These are phyloP conservation scores for Phytophthora agathidicida DNA, from an alignment of 352 stramenopile species.

Conservation along the genomic window DNA sequence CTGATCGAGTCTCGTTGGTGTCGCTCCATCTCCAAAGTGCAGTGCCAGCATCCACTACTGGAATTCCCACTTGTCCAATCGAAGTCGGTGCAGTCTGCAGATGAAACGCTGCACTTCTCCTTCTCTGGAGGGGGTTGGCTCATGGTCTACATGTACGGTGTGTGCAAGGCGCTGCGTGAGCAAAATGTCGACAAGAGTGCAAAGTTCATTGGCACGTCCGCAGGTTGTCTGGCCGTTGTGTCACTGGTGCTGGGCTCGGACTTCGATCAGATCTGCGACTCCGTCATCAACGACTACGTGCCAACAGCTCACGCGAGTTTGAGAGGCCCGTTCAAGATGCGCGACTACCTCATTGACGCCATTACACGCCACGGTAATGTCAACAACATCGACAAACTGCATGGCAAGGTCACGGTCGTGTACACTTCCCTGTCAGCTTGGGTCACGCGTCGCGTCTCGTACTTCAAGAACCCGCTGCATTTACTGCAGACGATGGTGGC, in stretches of 20 bases:
- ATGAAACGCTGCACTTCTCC: constrained; percentile 38
- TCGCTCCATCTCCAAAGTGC: neutral
- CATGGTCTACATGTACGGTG: constrained; percentile 66
- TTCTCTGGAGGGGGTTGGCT: constrained; percentile 65
- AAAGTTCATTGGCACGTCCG: constrained; percentile 51
- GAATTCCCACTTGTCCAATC: neutral
- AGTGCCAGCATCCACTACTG: neutral
- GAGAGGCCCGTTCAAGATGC: constrained; percentile 49
- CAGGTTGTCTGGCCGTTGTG: constrained; percentile 48
- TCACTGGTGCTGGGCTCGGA: constrained; percentile 45
- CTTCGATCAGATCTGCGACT: constrained; percentile 54
- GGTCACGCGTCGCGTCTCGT: constrained; percentile 36
- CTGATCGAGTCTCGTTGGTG: constrained; percentile 6
- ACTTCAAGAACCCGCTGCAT: constrained; percentile 51
- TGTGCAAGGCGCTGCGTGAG: constrained; percentile 60
- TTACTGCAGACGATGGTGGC: constrained; percentile 51
- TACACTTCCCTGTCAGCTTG: constrained; percentile 61
- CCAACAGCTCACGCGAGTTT: constrained; percentile 31
- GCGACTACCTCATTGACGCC: constrained; percentile 54
- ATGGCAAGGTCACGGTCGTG: constrained; percentile 47
- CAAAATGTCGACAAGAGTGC: constrained; percentile 42
- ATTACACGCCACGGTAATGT: constrained; percentile 34
- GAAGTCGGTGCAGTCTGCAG: neutral
- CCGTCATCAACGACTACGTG: constrained; percentile 47
- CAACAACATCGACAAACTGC: constrained; percentile 34